Conservation (phyloP, 371 early-diverging fungal species). For the Actinomucor elegans region DNA sequence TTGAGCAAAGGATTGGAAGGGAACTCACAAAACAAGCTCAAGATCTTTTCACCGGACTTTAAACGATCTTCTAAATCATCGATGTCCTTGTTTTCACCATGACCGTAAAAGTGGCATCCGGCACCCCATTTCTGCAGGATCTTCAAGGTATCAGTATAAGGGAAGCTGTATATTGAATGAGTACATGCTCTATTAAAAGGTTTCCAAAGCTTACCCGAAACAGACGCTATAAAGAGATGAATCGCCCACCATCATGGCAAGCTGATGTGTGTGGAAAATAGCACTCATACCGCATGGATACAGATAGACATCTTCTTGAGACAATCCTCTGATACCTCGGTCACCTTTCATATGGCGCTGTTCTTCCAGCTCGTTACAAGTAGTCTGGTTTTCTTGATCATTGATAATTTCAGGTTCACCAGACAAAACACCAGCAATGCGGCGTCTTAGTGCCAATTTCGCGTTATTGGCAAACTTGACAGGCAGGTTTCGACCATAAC, state of each 20-base stretch:
- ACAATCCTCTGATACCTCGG: slow-evolving; percentile 54
- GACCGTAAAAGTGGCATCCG: slow-evolving; percentile 83
- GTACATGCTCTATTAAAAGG: too few species aligned
- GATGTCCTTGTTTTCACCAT: slow-evolving; percentile 75
- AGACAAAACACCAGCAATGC: slow-evolving; percentile 84
- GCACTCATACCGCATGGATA: slow-evolving; percentile 93
- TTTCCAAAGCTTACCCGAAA: slow-evolving; percentile 75
- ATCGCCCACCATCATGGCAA: slow-evolving; percentile 51
- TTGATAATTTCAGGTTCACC: slow-evolving; percentile 24
- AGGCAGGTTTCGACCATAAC: slow-evolving; percentile 89
- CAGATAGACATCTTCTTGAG: slow-evolving; percentile 83
- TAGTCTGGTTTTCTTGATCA: slow-evolving; percentile 28
- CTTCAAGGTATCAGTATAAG: slow-evolving; percentile 94
- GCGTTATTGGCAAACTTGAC: slow-evolving; percentile 71
- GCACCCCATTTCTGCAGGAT: slow-evolving; percentile 92
- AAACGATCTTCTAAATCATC: slow-evolving; percentile 67
- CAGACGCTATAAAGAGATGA: slow-evolving; percentile 75
- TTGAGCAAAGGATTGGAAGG: slow-evolving; percentile 93
- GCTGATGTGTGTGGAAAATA: slow-evolving; percentile 82
- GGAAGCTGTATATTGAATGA: slow-evolving; percentile 60
- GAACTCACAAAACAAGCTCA: slow-evolving; percentile 89
- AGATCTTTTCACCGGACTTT: slow-evolving; percentile 58
- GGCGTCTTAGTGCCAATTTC: slow-evolving; percentile 67
- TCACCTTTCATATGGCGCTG: slow-evolving; percentile 34
- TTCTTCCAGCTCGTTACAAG: slow-evolving; percentile 21